Conservation (phyloP, 202 grass and related monocot species). For the Sporobolus alterniflorus region DNA sequence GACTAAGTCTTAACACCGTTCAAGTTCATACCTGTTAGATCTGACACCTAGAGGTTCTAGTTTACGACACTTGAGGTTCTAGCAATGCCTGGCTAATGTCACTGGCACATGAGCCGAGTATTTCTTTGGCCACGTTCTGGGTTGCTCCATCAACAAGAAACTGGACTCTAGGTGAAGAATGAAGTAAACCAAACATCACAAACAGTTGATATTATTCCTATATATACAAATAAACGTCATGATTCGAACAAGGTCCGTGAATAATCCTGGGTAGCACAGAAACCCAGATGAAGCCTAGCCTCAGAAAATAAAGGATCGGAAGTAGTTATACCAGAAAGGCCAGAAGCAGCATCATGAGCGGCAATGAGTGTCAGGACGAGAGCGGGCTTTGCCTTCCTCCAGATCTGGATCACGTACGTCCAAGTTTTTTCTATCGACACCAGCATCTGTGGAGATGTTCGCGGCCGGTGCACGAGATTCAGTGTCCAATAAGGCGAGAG, state of each 20-base stretch:
- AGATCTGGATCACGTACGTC: constrained; percentile 24
- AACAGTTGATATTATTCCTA: not conserved
- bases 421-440: not conserved
- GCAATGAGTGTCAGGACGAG: not conserved
- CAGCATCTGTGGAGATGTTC: not conserved
- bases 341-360: too few relatives aligned
- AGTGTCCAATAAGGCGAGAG: constrained; percentile 6
- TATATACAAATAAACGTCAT: not conserved
- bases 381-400: too few relatives aligned
- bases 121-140: not conserved
- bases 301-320: too few relatives aligned
- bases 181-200: not conserved
- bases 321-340: too few relatives aligned
- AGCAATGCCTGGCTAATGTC: not conserved
- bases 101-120: not conserved
- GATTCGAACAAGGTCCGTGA: not conserved
- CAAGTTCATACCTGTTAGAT: too few relatives aligned
- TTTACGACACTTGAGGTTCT: too few relatives aligned
- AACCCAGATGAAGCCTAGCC: too few relatives aligned
- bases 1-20: too few relatives aligned
- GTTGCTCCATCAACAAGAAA: not conserved
- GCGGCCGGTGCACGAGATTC: not conserved
- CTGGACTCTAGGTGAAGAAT: not conserved
- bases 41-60: too few relatives aligned
- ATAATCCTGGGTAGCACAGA: not conserved